A percentile compares a stretch with the other conserved stretches of the same genome.
Evolutionary conservation across 768 basidiomycete genomes (phyloP).

Genomic region (Galerina marginata): DNA sequence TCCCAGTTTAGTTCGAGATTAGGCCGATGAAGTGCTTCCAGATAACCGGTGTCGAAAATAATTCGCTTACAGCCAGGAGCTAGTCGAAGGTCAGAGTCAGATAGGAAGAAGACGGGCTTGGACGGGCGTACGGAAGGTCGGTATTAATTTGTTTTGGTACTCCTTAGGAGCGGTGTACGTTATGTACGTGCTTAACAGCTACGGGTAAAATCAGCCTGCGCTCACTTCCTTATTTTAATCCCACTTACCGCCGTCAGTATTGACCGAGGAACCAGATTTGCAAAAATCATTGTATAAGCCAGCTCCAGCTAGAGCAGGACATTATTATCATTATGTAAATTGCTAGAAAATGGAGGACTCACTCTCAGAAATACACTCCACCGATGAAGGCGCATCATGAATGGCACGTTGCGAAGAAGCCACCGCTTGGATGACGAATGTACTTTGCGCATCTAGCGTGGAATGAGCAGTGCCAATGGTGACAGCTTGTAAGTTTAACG

Average conservation of each 20-base stretch:
- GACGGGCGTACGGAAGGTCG: constrained; percentile 45
- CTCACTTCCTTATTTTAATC: not conserved
- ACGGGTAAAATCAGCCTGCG: not conserved
- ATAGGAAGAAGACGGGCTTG: not conserved
- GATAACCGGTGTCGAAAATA: constrained; percentile 53
- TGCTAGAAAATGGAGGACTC: not conserved
- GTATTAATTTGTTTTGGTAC: constrained; percentile 50
- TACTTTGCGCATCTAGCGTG: constrained; percentile 13
- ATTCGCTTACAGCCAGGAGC: constrained; percentile 61
- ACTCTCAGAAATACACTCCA: constrained; percentile 21
- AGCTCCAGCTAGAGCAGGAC: constrained; percentile 15
- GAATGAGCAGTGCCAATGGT: not conserved
- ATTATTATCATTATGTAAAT: not conserved
- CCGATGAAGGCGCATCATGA: constrained; percentile 15
- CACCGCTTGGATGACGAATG: constrained; percentile 23
- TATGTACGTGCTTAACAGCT: constrained; percentile 41
- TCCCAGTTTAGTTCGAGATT: constrained; percentile 53
- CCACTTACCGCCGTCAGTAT: constrained; percentile 6
- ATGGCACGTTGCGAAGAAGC: constrained; percentile 6
- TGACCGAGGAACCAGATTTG: constrained; percentile 4
- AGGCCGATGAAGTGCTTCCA: constrained; percentile 46
- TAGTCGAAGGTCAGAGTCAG: constrained; percentile 20
- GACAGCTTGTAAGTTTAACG: not conserved
- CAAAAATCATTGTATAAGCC: constrained; percentile 14
- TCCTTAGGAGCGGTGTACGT: constrained; percentile 44